phyloP scores from a whole-genome alignment of 2,329 filamentous ascomycete genomes.

The Akanthomyces dipterigenus region DNA sequence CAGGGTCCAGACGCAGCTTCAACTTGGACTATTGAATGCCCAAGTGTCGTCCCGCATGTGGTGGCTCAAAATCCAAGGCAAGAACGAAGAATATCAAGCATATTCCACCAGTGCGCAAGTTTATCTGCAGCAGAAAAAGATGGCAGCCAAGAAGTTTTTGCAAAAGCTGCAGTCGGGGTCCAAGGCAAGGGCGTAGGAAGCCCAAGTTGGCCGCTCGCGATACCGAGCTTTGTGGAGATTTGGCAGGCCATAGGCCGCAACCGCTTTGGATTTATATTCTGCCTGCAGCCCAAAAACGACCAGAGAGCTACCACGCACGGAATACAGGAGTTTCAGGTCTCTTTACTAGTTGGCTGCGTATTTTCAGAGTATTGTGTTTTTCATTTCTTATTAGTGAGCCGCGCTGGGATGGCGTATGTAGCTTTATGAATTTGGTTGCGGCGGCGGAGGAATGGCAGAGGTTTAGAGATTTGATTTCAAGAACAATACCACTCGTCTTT shows the following conservation, averaged over 20 bases:
- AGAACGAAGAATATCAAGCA: slow-evolving; percentile 36
- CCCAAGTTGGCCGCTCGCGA: not conserved
- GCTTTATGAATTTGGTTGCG: not conserved
- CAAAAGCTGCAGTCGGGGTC: slow-evolving; percentile 11
- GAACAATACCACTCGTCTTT: slow-evolving; percentile 9
- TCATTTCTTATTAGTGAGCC: not conserved
- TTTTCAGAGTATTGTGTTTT: not conserved
- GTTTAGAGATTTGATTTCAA: slow-evolving; percentile 4
- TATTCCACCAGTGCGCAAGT: slow-evolving; percentile 42
- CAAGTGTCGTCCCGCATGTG: slow-evolving; percentile 50
- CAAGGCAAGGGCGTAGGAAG: not conserved
- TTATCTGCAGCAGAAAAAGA: slow-evolving; percentile 32
- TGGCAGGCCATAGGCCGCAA: not conserved
- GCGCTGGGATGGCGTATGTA: not conserved
- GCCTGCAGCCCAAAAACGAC: not conserved
- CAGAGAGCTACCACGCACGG: not conserved
- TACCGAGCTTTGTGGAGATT: not conserved
- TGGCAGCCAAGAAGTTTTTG: slow-evolving; percentile 24
- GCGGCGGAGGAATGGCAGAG: not conserved
- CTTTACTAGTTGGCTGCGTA: slow-evolving; percentile 1
- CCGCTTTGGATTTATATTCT: slow-evolving; percentile 2
- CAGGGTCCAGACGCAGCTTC: slow-evolving; percentile 31
- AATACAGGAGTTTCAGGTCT: slow-evolving; percentile 4
- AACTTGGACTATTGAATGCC: slow-evolving; percentile 42
- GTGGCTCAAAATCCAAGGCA: slow-evolving; percentile 50